Percentiles rank a stretch among this genome's conserved stretches.
phyloP scores from a whole-genome alignment of 345 rosid species.

The Salix koriyanagi region DNA sequence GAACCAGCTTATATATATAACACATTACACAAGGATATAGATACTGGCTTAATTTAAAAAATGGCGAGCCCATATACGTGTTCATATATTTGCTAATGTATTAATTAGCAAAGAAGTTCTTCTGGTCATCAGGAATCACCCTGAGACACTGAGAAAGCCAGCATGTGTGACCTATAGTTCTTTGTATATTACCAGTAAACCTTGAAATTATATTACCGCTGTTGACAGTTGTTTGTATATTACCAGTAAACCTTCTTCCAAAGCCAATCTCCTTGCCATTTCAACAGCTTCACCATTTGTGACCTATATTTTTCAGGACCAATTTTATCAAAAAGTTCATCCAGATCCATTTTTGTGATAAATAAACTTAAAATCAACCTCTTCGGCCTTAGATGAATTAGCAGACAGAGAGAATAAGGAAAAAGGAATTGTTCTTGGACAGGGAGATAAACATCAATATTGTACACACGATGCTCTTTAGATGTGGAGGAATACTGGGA shows the following conservation, averaged over 20 bases:
- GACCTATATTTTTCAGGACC: constrained; percentile 38
- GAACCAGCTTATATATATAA: too few species aligned
- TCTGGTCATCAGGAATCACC: too few species aligned
- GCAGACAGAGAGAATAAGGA: too few species aligned
- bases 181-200: constrained; percentile 63
- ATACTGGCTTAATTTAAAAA: not conserved
- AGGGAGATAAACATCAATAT: not conserved
- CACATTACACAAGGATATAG: too few species aligned
- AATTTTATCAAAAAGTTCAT: not conserved
- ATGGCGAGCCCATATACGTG: not conserved
- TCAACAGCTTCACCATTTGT: constrained; percentile 77
- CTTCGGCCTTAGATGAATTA: not conserved
- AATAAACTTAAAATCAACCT: not conserved
- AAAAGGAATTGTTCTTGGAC: too few species aligned
- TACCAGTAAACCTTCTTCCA: constrained; percentile 96
- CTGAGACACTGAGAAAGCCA: not conserved
- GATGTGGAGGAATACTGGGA: not conserved
- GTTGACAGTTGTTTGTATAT: constrained; percentile 12
- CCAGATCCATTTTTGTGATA: not conserved
- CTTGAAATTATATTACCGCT: constrained; percentile 24
- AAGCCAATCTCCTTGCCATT: constrained; percentile 84
- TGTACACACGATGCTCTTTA: not conserved
- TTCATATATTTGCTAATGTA: not conserved
- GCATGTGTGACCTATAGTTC: not conserved
- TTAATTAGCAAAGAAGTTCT: too few species aligned